Conservation (phyloP, 371 early-diverging fungal genomes). For the Batkoa obscura region DNA sequence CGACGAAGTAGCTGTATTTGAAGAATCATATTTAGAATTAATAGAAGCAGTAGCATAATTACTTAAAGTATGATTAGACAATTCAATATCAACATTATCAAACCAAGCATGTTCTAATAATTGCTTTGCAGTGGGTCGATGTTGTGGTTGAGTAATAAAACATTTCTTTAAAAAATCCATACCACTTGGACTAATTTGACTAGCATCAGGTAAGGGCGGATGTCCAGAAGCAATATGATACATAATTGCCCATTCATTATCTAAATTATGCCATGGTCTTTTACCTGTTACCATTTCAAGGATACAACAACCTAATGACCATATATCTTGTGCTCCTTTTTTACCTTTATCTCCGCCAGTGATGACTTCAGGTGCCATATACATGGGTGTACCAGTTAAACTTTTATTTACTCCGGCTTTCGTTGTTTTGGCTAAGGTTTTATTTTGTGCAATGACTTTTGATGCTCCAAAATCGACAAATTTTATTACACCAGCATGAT, state of each 20-base stretch:
- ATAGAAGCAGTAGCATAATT: neutral
- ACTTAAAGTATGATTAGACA: neutral
- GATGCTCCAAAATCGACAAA: slow-evolving; percentile 83
- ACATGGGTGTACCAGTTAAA: slow-evolving; percentile 88
- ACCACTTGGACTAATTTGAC: slow-evolving; percentile 36
- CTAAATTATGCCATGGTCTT: slow-evolving; percentile 80
- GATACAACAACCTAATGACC: slow-evolving; percentile 86
- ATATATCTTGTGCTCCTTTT: slow-evolving; percentile 79
- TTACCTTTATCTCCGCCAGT: slow-evolving; percentile 52
- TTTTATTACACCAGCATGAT: slow-evolving; percentile 57
- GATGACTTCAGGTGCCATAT: slow-evolving; percentile 94
- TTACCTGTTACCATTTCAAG: slow-evolving; percentile 87
- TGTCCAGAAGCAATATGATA: slow-evolving; percentile 57
- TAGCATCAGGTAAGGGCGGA: slow-evolving; percentile 45
- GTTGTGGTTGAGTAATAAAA: slow-evolving; percentile 47
- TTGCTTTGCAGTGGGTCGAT: slow-evolving; percentile 58
- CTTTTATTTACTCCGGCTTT: slow-evolving; percentile 29
- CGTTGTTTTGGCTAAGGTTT: slow-evolving; percentile 41
- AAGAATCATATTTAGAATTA: neutral
- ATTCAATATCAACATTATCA: slow-evolving; percentile 12
- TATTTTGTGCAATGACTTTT: slow-evolving; percentile 60
- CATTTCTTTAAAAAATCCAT: slow-evolving; percentile 61
- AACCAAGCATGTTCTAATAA: slow-evolving; percentile 62
- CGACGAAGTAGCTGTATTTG: neutral
- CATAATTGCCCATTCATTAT: slow-evolving; percentile 89